Evolutionary conservation across 495 filamentous ascomycete genomes (phyloP).

Genomic region (Penicillium robsamsonii): DNA sequence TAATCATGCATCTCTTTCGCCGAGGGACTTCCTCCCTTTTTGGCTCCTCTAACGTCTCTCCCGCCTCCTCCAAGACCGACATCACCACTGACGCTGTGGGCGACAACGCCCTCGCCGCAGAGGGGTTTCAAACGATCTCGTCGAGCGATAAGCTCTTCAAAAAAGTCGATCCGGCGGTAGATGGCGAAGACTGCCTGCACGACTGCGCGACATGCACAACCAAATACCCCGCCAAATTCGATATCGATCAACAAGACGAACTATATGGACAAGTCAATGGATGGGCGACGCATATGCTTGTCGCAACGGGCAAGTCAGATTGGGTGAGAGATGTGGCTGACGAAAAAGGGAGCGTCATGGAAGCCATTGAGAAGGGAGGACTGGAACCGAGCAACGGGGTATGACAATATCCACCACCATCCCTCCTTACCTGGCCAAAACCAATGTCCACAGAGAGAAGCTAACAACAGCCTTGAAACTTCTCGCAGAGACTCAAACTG

Average conservation of each 20-base stretch:
- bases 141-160: slow-evolving; percentile 39
- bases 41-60: slow-evolving; percentile 29
- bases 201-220: slow-evolving; percentile 86
- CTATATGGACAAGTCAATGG: slow-evolving; percentile 86
- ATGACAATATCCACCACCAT: slow-evolving; percentile 26
- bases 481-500: slow-evolving; percentile 73
- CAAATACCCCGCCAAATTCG: slow-evolving; percentile 70
- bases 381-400: slow-evolving; percentile 74
- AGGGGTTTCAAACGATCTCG: slow-evolving; percentile 42
- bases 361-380: slow-evolving; percentile 68
- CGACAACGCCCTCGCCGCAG: slow-evolving; percentile 20
- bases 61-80: slow-evolving; percentile 30
- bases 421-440: background rate
- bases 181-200: slow-evolving; percentile 84
- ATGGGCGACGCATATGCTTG: slow-evolving; percentile 85
- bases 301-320: slow-evolving; percentile 92
- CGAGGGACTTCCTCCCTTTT: slow-evolving; percentile 37
- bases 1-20: slow-evolving; percentile 41
- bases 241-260: slow-evolving; percentile 72
- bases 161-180: slow-evolving; percentile 64
- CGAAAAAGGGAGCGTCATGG: slow-evolving; percentile 92
- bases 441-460: background rate
- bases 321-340: slow-evolving; percentile 90
- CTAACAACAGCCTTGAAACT: slow-evolving; percentile 9
- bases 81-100: slow-evolving; percentile 25